phyloP scores from a whole-genome alignment of 805 yeast genomes.

The Kuraishia borneana region DNA sequence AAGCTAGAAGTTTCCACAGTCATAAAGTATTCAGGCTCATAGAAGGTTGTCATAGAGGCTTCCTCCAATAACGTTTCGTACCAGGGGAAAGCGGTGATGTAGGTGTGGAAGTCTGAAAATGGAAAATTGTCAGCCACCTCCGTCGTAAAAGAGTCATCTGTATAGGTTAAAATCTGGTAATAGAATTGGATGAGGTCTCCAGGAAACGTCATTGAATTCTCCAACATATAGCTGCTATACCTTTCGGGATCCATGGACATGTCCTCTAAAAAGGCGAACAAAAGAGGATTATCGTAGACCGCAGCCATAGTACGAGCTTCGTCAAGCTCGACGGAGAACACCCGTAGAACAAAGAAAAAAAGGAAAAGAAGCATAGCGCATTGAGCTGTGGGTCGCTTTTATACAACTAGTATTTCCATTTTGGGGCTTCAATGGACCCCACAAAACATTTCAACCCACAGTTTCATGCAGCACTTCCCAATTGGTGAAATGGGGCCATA shows the following conservation, averaged over 20 bases:
- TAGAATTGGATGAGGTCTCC: conserved; percentile 17
- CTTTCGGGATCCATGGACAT: conserved; percentile 13
- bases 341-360: not conserved
- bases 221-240: conserved; percentile 24
- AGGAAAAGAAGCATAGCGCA: no score
- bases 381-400: no score
- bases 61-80: conserved; percentile 13
- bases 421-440: no score
- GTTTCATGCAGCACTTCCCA: no score
- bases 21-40: conserved; percentile 16
- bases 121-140: conserved; percentile 18
- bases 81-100: conserved; percentile 22
- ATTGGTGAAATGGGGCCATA: no score
- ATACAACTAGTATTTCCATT: no score
- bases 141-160: conserved; percentile 11
- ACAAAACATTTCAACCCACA: no score
- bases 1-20: conserved; percentile 1
- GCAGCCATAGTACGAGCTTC: conserved; percentile 20
- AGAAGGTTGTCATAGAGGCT: conserved; percentile 14
- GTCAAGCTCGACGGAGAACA: conserved; percentile 11
- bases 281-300: conserved; percentile 16
- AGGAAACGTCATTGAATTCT: conserved; percentile 16
- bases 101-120: conserved; percentile 18
- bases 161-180: conserved; percentile 7
- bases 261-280: conserved; percentile 20